Conservation (phyloP, 352 stramenopile genomes). For the Pythium periplocum region DNA sequence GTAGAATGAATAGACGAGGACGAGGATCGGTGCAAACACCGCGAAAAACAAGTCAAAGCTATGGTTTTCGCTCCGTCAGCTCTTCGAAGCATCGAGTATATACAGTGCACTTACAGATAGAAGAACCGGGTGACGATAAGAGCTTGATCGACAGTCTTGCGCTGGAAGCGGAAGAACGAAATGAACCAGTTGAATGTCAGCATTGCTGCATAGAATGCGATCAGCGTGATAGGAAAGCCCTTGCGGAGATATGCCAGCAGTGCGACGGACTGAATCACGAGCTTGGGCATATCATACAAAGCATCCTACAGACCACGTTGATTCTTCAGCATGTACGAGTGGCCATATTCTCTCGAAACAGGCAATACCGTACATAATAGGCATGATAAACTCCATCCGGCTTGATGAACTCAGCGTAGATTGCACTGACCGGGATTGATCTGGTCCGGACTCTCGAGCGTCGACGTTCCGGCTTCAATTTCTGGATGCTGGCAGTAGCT, state of each 20-base stretch:
- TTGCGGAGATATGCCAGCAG: constrained; percentile 15
- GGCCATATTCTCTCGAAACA: not conserved
- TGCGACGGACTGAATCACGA: constrained; percentile 15
- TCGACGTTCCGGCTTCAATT: no score
- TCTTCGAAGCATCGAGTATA: no score
- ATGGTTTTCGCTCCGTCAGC: no score
- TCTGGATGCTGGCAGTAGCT: no score
- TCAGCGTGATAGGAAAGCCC: constrained; percentile 22
- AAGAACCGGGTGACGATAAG: constrained; percentile 16
- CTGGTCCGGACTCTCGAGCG: no score
- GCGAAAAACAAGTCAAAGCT: constrained; percentile 27
- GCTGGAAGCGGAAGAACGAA: constrained; percentile 24
- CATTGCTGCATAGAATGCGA: constrained; percentile 18
- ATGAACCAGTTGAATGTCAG: constrained; percentile 20
- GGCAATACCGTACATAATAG: not conserved
- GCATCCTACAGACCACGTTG: constrained; percentile 11
- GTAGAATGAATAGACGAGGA: constrained; percentile 17
- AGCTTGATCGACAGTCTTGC: constrained; percentile 4
- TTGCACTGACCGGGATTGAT: no score
- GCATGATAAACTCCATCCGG: no score
- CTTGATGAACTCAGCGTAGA: no score
- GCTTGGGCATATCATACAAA: constrained; percentile 20
- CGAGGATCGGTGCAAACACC: constrained; percentile 22
- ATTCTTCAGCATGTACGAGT: constrained; percentile 7
- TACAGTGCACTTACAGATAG: constrained; percentile 1